phyloP scores from a whole-genome alignment of 768 basidiomycete species.

The Leccinum disarticulatum region DNA sequence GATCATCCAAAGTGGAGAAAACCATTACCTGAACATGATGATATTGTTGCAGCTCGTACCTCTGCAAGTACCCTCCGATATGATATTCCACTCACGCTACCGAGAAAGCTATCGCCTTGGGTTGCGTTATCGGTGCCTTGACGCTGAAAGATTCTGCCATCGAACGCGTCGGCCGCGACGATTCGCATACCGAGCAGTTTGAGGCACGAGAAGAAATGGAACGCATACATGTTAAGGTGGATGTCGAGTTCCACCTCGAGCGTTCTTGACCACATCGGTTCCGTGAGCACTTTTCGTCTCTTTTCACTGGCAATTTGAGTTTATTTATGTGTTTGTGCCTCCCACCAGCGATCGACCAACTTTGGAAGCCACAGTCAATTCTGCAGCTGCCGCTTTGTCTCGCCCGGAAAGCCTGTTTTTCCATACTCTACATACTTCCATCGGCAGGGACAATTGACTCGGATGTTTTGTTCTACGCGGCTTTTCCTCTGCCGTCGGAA shows the following conservation, averaged over 20 bases:
- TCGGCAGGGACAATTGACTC: no score
- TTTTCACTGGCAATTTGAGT: neutral
- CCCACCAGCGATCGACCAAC: neutral
- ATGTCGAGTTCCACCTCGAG: neutral
- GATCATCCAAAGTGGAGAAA: neutral
- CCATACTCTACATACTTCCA: no score
- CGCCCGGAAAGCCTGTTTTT: neutral
- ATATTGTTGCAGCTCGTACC: no score
- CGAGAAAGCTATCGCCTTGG: neutral
- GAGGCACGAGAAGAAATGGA: neutral
- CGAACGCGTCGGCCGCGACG: neutral
- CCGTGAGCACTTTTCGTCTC: neutral
- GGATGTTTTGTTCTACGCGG: no score
- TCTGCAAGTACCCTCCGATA: neutral
- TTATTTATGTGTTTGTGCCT: neutral
- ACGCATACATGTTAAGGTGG: neutral
- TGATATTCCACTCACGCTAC: neutral
- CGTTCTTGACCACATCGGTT: neutral
- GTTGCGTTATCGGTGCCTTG: neutral
- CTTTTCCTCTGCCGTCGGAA: no score
- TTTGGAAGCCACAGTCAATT: neutral
- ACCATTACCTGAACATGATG: neutral
- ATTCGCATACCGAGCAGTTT: neutral
- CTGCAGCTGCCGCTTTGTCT: neutral
- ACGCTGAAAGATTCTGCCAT: neutral